A percentile compares a stretch with the other conserved stretches of the same genome.
Conservation (phyloP, 257 asterid species). For the Penstemon eatonii region DNA sequence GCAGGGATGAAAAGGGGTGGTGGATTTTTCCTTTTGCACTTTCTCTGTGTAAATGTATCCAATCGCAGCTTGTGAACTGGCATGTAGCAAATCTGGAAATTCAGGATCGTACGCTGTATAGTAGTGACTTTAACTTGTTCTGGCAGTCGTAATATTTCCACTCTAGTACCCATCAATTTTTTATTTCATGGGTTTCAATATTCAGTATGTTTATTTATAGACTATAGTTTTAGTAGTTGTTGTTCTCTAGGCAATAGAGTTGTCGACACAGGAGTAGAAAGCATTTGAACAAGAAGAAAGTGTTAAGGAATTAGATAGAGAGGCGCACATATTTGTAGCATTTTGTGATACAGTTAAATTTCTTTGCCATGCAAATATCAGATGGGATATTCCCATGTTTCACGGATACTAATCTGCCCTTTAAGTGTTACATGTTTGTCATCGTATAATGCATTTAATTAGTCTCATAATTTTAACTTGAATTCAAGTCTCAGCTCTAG, state of each 20-base stretch:
- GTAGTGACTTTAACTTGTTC: conserved; percentile 82
- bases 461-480: no score
- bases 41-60: conserved; percentile 81
- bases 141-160: conserved; percentile 76
- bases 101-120: conserved; percentile 91
- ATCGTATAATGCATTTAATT: no score
- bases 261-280: conserved; percentile 56
- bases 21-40: conserved; percentile 94
- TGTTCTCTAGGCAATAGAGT: conserved; percentile 42
- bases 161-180: conserved; percentile 63
- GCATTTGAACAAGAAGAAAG: conserved; percentile 27
- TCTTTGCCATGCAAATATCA: conserved; percentile 55
- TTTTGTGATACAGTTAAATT: conserved; percentile 44
- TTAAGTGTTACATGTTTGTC: no score
- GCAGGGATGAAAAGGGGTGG: conserved; percentile 99
- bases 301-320: conserved; percentile 35
- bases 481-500: no score
- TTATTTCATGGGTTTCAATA: conserved; percentile 39
- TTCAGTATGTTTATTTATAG: conserved; percentile 31
- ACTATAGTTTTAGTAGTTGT: neutral
- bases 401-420: no score
- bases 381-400: conserved; percentile 35
- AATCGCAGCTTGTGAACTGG: conserved; percentile 86
- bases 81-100: conserved; percentile 94
- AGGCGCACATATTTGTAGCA: conserved; percentile 52